phyloP scores from a whole-genome alignment of 495 filamentous ascomycete genomes.

The Chaetomium tenue region DNA sequence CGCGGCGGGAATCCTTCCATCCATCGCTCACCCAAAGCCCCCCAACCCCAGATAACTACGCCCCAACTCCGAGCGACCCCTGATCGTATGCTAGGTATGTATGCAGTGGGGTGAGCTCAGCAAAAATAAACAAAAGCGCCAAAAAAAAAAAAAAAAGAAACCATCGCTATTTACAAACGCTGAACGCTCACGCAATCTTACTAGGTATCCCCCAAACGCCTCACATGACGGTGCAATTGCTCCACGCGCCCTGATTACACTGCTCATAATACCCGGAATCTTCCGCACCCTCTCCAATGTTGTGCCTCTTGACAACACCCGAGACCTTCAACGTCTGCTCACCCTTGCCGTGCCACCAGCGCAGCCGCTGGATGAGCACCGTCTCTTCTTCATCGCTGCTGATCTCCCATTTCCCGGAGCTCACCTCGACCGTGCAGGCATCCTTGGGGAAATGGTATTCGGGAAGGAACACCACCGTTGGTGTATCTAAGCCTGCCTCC shows the following conservation, averaged over 20 bases:
- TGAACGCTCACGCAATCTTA: background rate
- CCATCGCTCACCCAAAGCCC: background rate
- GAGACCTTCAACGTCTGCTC: conserved; percentile 76
- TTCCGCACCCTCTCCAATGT: conserved; percentile 38
- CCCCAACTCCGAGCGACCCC: background rate
- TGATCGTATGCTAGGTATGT: background rate
- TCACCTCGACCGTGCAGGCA: conserved; percentile 65
- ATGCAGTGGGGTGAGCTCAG: background rate
- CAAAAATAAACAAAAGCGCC: background rate
- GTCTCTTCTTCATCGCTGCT: conserved; percentile 65
- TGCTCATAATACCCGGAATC: conserved; percentile 51
- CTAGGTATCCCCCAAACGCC: background rate
- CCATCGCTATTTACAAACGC: background rate
- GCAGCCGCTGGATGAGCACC: conserved; percentile 67
- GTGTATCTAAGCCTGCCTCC: conserved; percentile 54
- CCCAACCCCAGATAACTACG: background rate
- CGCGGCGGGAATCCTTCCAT: conserved; percentile 1
- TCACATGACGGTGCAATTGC: conserved; percentile 47
- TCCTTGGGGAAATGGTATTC: conserved; percentile 89
- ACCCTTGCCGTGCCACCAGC: conserved; percentile 89
- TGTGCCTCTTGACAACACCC: conserved; percentile 59
- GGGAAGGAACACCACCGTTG: conserved; percentile 84
- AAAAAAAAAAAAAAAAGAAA: background rate
- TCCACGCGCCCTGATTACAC: conserved; percentile 42
- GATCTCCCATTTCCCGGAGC: conserved; percentile 86